Percentiles rank a stretch among this genome's conserved stretches.
phyloP scores from a whole-genome alignment of 306 rosid species.

The Crotalaria pallida region DNA sequence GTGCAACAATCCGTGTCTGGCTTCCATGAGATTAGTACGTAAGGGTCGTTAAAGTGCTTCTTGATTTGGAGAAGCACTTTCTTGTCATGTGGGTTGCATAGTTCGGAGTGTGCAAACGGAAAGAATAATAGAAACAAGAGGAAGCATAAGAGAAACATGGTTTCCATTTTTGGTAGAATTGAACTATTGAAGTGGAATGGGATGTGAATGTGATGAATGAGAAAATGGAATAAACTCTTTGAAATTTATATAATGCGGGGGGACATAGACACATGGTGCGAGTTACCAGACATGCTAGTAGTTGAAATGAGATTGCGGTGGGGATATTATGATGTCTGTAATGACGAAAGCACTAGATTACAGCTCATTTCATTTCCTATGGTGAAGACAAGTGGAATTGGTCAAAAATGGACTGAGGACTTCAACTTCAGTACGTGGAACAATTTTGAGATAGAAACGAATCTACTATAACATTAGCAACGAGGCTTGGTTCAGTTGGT shows the following conservation, averaged over 20 bases:
- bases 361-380: neutral
- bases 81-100: conserved; percentile 65
- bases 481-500: too few relatives aligned
- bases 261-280: too few relatives aligned
- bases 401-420: neutral
- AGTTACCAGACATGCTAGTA: neutral
- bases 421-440: neutral
- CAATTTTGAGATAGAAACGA: too few relatives aligned
- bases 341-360: neutral
- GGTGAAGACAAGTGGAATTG: neutral
- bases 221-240: neutral
- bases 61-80: conserved; percentile 62
- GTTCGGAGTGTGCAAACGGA: conserved; percentile 30
- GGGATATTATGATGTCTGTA: neutral
- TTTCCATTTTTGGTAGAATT: conserved; percentile 4
- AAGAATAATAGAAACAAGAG: conserved; percentile 15
- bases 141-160: neutral
- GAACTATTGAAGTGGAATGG: too few relatives aligned
- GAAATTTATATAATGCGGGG: conserved; percentile 13
- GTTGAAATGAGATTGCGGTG: neutral
- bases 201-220: neutral
- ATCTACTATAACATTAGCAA: too few relatives aligned
- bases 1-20: conserved; percentile 55
- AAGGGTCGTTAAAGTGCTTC: conserved; percentile 61
- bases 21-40: conserved; percentile 56